Conservation (phyloP, 169 alveolate genomes). For the Plasmodium inui region DNA sequence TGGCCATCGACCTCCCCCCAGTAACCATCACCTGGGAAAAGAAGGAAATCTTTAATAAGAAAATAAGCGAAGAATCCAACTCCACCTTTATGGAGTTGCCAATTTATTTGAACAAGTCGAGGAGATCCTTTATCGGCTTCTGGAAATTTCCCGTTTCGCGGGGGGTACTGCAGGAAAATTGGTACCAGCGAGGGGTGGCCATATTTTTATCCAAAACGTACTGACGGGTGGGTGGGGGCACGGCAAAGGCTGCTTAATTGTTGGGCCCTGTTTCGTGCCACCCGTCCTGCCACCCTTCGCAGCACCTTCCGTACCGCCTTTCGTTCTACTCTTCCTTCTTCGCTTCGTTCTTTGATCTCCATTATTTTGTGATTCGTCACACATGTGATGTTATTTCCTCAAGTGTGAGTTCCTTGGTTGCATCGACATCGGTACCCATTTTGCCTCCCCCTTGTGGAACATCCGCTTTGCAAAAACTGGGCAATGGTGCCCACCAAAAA, state of each 20-base stretch:
- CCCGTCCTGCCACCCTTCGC: neutral
- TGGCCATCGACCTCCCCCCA: conserved; percentile 82
- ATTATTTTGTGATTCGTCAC: neutral
- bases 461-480: neutral
- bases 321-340: neutral
- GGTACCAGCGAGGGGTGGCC: conserved; percentile 90
- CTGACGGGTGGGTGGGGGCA: conserved; percentile 4
- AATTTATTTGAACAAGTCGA: conserved; percentile 88
- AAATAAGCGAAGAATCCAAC: conserved; percentile 77
- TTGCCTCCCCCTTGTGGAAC: neutral
- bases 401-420: neutral
- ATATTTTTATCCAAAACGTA: conserved; percentile 75
- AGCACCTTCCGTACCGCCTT: neutral
- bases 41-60: conserved; percentile 48
- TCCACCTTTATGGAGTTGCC: conserved; percentile 84
- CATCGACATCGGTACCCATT: neutral
- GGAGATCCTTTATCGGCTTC: conserved; percentile 86
- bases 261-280: neutral
- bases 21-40: conserved; percentile 87
- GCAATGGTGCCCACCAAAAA: neutral
- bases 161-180: conserved; percentile 80
- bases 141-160: conserved; percentile 86
- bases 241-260: neutral
- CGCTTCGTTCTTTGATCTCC: neutral
- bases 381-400: neutral